Conservation (phyloP, 805 yeast species). For the Metschnikowia noctiluminum region DNA sequence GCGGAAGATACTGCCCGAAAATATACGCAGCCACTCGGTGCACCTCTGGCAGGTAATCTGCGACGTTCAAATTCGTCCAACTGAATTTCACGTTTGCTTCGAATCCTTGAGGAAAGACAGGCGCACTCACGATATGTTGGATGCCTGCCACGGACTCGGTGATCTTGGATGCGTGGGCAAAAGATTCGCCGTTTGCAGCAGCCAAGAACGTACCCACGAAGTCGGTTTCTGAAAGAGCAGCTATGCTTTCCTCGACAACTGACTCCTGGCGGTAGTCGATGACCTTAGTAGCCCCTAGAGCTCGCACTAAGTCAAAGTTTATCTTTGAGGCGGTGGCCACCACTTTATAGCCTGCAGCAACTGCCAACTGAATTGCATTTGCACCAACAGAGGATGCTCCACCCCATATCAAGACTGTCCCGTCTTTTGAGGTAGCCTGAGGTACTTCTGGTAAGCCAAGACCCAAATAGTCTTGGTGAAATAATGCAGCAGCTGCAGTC, state of each 20-base stretch:
- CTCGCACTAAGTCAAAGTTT: conserved; percentile 5
- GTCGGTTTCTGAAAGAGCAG: conserved; percentile 2
- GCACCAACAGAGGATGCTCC: conserved; percentile 12
- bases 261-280: conserved; percentile 6
- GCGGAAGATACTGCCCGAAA: conserved; percentile 4
- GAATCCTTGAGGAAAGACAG: conserved; percentile 6
- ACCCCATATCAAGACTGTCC: conserved; percentile 11
- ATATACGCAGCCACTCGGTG: background rate
- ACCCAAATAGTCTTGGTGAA: conserved; percentile 5
- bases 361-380: conserved; percentile 11
- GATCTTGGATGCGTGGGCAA: conserved; percentile 5
- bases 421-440: background rate
- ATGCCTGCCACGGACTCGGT: background rate
- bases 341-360: conserved; percentile 10
- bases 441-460: conserved; percentile 6
- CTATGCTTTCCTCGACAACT: conserved; percentile 1
- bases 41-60: conserved; percentile 1
- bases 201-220: conserved; percentile 11
- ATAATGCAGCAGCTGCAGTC: conserved; percentile 8
- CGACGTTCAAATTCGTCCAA: conserved; percentile 7
- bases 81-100: conserved; percentile 1
- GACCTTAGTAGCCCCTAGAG: conserved; percentile 8
- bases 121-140: conserved; percentile 5
- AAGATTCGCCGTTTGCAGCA: conserved; percentile 9
- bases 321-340: conserved; percentile 8